These are phyloP conservation scores for Aspergillus caelatus DNA, from an alignment of 2,329 filamentous ascomycete genomes.

Conservation along the genomic window DNA sequence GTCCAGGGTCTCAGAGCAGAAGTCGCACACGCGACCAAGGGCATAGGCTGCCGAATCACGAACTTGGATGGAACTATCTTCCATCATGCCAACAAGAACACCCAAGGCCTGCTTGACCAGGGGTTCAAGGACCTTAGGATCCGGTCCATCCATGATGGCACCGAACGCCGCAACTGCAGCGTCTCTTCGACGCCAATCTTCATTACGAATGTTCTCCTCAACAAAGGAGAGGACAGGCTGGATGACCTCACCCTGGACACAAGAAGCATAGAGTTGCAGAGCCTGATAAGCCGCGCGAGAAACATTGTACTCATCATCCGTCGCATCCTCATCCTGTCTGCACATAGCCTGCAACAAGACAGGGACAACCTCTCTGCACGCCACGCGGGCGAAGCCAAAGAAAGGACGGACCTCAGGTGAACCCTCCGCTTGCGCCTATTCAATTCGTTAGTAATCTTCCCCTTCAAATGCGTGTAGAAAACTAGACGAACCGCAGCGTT, in stretches of 20 bases:
- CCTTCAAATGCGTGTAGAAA: background rate
- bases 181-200: conserved; percentile 94
- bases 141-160: conserved; percentile 97
- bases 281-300: conserved; percentile 95
- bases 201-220: conserved; percentile 82
- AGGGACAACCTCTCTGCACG: conserved; percentile 90
- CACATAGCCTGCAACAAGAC: conserved; percentile 86
- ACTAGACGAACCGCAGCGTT: conserved; percentile 69
- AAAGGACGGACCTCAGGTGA: conserved; percentile 84
- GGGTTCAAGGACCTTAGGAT: conserved; percentile 86
- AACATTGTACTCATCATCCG: conserved; percentile 96
- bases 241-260: conserved; percentile 82
- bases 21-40: conserved; percentile 92
- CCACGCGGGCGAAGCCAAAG: conserved; percentile 94
- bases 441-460: conserved; percentile 10
- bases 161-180: conserved; percentile 96
- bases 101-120: conserved; percentile 94
- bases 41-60: conserved; percentile 96
- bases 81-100: conserved; percentile 89
- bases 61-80: conserved; percentile 85
- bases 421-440: conserved; percentile 65
- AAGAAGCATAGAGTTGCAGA: conserved; percentile 91
- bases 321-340: conserved; percentile 96
- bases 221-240: conserved; percentile 87
- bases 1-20: conserved; percentile 89